Evolutionary conservation across 257 asterid genomes (phyloP).

Genomic region (Schizonepeta tenuifolia): DNA sequence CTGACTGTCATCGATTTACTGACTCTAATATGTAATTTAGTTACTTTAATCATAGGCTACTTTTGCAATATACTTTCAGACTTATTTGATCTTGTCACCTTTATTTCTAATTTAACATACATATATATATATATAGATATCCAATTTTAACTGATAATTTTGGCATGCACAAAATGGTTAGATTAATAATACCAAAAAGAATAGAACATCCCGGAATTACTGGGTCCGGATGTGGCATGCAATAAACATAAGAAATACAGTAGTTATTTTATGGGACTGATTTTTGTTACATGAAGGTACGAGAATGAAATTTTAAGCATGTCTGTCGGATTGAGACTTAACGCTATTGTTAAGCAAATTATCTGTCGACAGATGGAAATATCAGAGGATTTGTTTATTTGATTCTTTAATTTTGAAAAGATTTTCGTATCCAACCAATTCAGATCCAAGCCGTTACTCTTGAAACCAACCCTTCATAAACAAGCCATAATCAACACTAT

Average conservation of each 20-base stretch:
- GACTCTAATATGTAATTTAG: background rate
- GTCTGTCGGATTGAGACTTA: constrained; percentile 43
- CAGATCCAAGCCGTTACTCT: constrained; percentile 36
- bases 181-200: background rate
- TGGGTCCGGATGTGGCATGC: background rate
- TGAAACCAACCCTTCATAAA: constrained; percentile 41
- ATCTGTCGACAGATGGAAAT: constrained; percentile 44
- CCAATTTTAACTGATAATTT: background rate
- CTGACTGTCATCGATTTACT: background rate
- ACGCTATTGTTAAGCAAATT: constrained; percentile 70
- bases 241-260: background rate
- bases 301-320: constrained; percentile 47
- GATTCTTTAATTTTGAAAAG: constrained; percentile 19
- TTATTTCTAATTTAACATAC: background rate
- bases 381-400: constrained; percentile 29
- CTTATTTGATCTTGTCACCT: background rate
- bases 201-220: background rate
- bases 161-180: background rate
- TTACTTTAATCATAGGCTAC: background rate
- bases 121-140: too few relatives aligned
- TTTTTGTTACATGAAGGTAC: constrained; percentile 39
- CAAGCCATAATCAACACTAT: constrained; percentile 42
- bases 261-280: background rate
- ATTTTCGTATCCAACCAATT: constrained; percentile 18
- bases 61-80: background rate